Evolutionary conservation across 139 green algal genomes (phyloP).

Genomic region (Coelastrella sp.): DNA sequence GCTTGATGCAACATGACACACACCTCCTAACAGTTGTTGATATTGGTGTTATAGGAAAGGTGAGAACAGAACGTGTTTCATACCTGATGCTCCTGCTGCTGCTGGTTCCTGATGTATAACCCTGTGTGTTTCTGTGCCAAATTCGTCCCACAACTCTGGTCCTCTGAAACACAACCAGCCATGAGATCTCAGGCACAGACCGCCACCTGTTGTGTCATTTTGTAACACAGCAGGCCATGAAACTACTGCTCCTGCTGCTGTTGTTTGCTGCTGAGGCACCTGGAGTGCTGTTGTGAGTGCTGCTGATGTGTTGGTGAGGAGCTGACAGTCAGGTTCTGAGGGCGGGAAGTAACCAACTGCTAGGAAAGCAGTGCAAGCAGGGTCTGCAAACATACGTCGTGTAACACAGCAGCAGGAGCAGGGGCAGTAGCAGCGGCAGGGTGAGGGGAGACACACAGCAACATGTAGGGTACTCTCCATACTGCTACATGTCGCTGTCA

Average conservation of each 20-base stretch:
- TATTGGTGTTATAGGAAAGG: too few species aligned
- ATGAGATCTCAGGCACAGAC: background rate
- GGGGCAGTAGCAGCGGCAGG: too few species aligned
- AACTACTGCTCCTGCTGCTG: too few species aligned
- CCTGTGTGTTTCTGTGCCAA: background rate
- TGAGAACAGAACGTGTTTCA: too few species aligned
- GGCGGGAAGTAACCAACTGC: background rate
- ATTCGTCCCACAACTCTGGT: background rate
- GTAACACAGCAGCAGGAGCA: background rate
- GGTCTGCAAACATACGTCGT: background rate
- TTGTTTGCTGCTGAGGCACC: background rate
- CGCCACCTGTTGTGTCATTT: background rate
- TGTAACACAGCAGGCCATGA: constrained; percentile 1
- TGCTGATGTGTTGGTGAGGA: constrained; percentile 3
- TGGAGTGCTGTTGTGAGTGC: background rate
- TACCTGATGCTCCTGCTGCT: background rate
- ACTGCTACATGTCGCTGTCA: too few species aligned
- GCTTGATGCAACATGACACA: too few species aligned
- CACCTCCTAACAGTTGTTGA: too few species aligned
- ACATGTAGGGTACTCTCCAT: too few species aligned
- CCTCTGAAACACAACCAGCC: constrained; percentile 11
- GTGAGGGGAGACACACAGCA: too few species aligned
- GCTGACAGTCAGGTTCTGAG: background rate
- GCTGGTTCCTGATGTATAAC: constrained; percentile 18
- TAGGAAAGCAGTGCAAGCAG: constrained; percentile 1